phyloP scores from a whole-genome alignment of 192 early-diverging fungal species.

The Rhizoclosmatium globosum region DNA sequence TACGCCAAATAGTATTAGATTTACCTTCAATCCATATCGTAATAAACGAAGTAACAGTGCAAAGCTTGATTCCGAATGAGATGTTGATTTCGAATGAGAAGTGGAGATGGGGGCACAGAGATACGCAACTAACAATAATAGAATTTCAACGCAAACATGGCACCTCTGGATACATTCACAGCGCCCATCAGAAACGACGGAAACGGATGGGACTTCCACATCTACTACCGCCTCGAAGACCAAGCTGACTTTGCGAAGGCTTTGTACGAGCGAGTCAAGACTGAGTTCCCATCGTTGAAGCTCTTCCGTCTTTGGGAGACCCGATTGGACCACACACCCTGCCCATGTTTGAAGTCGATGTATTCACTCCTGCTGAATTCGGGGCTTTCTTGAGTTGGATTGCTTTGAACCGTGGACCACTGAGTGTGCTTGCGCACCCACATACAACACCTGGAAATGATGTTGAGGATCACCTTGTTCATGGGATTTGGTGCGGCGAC shows the following conservation, averaged over 20 bases:
- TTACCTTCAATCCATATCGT: no score
- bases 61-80: neutral
- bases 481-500: conserved; percentile 22
- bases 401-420: neutral
- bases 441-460: conserved; percentile 23
- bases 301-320: conserved; percentile 13
- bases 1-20: no score
- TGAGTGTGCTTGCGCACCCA: conserved; percentile 22
- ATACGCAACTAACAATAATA: no score
- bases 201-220: conserved; percentile 25
- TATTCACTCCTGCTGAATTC: conserved; percentile 25
- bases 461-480: conserved; percentile 12
- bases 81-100: conserved; percentile 4
- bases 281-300: conserved; percentile 19
- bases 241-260: conserved; percentile 15
- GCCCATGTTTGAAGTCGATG: conserved; percentile 38
- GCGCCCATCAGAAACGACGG: conserved; percentile 12
- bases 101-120: no score
- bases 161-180: neutral
- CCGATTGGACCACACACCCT: conserved; percentile 33
- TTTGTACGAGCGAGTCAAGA: neutral
- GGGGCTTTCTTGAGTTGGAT: conserved; percentile 29
- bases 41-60: neutral
- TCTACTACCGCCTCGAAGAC: conserved; percentile 25
- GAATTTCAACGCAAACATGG: no score